Percentiles rank a stretch among this genome's conserved stretches.
Evolutionary conservation across 768 basidiomycete genomes (phyloP).

Genomic region (Termitomyces sp.): DNA sequence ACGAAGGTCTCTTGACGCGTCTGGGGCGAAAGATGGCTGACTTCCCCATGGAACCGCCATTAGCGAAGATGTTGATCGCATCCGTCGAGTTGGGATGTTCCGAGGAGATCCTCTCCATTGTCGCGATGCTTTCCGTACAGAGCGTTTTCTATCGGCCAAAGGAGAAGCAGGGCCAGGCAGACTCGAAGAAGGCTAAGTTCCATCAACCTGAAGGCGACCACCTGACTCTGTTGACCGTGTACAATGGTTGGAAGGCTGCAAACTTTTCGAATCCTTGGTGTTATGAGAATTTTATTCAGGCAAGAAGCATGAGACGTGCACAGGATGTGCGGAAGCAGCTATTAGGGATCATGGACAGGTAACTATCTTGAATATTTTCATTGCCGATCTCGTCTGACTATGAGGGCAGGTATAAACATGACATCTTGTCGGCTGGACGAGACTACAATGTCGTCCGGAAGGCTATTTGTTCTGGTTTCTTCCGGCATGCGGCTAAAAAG

Average conservation of each 20-base stretch:
- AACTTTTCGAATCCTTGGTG: constrained; percentile 99
- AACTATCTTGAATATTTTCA: constrained; percentile 20
- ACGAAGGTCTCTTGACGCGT: constrained; percentile 92
- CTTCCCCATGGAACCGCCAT: constrained; percentile 95
- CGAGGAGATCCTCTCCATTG: constrained; percentile 94
- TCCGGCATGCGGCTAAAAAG: constrained; percentile 98
- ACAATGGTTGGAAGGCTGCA: constrained; percentile 96
- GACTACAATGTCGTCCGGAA: constrained; percentile 92
- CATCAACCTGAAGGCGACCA: constrained; percentile 99
- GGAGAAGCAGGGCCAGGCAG: constrained; percentile 98
- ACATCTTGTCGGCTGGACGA: constrained; percentile 85
- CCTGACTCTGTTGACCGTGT: constrained; percentile 86
- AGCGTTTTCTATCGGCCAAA: constrained; percentile 98
- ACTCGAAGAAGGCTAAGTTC: constrained; percentile 99
- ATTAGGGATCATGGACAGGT: constrained; percentile 98
- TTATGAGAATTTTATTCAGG: constrained; percentile 98
- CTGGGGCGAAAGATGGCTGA: constrained; percentile 99
- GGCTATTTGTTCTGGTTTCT: constrained; percentile 96
- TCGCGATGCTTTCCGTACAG: constrained; percentile 96
- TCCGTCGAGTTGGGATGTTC: constrained; percentile 97
- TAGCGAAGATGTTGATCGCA: constrained; percentile 97
- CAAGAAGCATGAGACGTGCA: constrained; percentile 92
- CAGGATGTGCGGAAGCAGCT: constrained; percentile 98
- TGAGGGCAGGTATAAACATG: constrained; percentile 82
- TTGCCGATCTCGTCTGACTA: constrained; percentile 6